Evolutionary conservation across 208 protist species (phyloP).

Genomic region (Trypanosoma theileri): DNA sequence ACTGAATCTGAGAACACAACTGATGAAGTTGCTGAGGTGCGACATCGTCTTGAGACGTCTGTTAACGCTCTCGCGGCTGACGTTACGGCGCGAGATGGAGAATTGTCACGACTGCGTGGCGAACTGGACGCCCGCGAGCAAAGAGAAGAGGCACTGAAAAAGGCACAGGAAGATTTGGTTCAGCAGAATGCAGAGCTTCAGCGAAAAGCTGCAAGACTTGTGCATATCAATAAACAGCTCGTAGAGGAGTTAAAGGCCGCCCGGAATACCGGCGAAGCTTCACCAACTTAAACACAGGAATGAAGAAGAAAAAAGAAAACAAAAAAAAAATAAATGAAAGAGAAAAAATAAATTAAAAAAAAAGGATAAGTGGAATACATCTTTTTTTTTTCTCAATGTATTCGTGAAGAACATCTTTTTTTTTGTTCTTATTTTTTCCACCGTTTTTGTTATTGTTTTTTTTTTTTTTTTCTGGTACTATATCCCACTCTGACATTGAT

Average conservation of each 20-base stretch:
- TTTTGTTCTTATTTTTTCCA: neutral
- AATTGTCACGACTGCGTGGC: slow-evolving; percentile 12
- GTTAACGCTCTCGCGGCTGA: neutral
- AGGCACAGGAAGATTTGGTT: slow-evolving; percentile 15
- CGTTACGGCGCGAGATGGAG: neutral
- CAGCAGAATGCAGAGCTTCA: slow-evolving; percentile 19
- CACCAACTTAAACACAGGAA: neutral
- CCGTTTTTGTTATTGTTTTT: slow-evolving; percentile 2
- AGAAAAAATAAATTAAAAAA: neutral
- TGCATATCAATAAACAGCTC: slow-evolving; percentile 28
- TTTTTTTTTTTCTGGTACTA: slow-evolving; percentile 1
- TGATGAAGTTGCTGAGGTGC: neutral
- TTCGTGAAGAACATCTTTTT: neutral
- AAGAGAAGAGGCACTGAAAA: slow-evolving; percentile 24
- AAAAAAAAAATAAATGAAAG: neutral
- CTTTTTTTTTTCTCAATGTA: neutral
- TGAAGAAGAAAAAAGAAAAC: slow-evolving; percentile 6
- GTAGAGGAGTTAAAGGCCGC: slow-evolving; percentile 4
- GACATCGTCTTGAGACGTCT: neutral
- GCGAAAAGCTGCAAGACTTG: slow-evolving; percentile 10
- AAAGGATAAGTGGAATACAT: slow-evolving; percentile 6
- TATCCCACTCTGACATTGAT: too few relatives aligned
- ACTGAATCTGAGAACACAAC: neutral
- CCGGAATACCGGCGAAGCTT: neutral
- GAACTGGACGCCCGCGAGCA: slow-evolving; percentile 18